These are phyloP conservation scores for Fraxinus quadrangulata DNA, from an alignment of 257 asterid genomes.

Conservation along the genomic window DNA sequence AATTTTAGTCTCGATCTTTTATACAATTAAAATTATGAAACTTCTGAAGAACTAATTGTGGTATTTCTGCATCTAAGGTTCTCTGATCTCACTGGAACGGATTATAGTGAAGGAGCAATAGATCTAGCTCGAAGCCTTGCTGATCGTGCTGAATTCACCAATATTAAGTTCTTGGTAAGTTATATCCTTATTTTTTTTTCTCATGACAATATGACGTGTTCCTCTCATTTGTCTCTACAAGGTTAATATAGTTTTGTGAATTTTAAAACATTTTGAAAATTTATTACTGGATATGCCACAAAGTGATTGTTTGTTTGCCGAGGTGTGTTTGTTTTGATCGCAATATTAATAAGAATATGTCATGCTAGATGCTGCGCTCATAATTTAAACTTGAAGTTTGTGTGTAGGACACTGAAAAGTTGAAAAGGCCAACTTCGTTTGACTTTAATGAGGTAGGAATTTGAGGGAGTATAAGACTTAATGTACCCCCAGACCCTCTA, in stretches of 20 bases:
- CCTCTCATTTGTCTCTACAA: background rate
- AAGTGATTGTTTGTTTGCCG: background rate
- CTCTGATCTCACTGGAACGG: slow-evolving; percentile 95
- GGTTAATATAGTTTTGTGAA: background rate
- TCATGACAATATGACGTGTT: slow-evolving; percentile 1
- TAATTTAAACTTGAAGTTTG: background rate
- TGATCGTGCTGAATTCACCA: slow-evolving; percentile 81
- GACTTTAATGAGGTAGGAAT: background rate
- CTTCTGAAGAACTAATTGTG: slow-evolving; percentile 27
- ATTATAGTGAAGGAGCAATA: slow-evolving; percentile 93
- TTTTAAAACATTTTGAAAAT: background rate
- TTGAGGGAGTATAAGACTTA: background rate
- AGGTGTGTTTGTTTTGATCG: background rate
- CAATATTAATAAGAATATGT: background rate
- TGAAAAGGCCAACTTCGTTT: slow-evolving; percentile 4
- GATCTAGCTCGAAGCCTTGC: slow-evolving; percentile 84
- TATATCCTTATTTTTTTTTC: slow-evolving; percentile 11
- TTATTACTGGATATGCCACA: background rate
- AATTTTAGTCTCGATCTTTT: background rate
- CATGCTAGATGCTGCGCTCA: background rate
- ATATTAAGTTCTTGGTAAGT: slow-evolving; percentile 73
- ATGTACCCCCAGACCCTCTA: background rate
- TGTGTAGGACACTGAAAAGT: background rate
- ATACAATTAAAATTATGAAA: slow-evolving; percentile 8
- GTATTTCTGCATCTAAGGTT: slow-evolving; percentile 55